These are phyloP conservation scores for Fusarium scirpi DNA, from an alignment of 2,329 filamentous ascomycete species.

Conservation along the genomic window DNA sequence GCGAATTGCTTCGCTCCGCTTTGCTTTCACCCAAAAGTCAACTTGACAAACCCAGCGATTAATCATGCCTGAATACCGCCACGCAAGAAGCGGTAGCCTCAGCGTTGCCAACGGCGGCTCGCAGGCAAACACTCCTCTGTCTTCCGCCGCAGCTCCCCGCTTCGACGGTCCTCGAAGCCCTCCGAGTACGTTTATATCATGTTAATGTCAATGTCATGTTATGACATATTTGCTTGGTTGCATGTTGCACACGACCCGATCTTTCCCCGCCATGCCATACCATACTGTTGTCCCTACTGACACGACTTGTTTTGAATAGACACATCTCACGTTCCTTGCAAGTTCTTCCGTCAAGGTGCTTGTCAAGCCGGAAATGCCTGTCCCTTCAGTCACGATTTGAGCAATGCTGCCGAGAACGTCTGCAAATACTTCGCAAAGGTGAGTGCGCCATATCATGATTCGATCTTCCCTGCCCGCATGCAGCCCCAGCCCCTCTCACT, in stretches of 20 bases:
- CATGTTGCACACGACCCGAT: slow-evolving; percentile 45
- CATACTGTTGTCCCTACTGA: slow-evolving; percentile 39
- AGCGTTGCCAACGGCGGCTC: slow-evolving; percentile 58
- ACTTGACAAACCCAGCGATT: neutral
- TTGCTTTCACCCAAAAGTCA: slow-evolving; percentile 43
- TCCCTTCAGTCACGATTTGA: slow-evolving; percentile 94
- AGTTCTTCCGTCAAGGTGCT: slow-evolving; percentile 96
- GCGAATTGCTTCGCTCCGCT: slow-evolving; percentile 32
- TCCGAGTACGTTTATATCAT: slow-evolving; percentile 61
- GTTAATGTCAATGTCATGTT: neutral
- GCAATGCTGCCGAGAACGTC: slow-evolving; percentile 84
- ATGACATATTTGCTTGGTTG: slow-evolving; percentile 17
- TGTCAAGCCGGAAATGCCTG: slow-evolving; percentile 97
- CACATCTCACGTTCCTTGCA: slow-evolving; percentile 97
- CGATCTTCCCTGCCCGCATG: slow-evolving; percentile 16
- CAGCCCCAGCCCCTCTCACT: slow-evolving; percentile 15
- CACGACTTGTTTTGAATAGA: slow-evolving; percentile 65
- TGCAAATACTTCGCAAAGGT: slow-evolving; percentile 99
- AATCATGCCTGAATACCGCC: slow-evolving; percentile 64
- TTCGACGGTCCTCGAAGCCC: slow-evolving; percentile 73
- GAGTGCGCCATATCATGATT: slow-evolving; percentile 50
- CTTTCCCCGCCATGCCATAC: slow-evolving; percentile 38
- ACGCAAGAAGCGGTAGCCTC: slow-evolving; percentile 69
- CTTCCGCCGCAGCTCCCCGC: slow-evolving; percentile 52
- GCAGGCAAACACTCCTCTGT: slow-evolving; percentile 49